phyloP scores from a whole-genome alignment of 208 protist genomes.

The Strigomonas culicis region DNA sequence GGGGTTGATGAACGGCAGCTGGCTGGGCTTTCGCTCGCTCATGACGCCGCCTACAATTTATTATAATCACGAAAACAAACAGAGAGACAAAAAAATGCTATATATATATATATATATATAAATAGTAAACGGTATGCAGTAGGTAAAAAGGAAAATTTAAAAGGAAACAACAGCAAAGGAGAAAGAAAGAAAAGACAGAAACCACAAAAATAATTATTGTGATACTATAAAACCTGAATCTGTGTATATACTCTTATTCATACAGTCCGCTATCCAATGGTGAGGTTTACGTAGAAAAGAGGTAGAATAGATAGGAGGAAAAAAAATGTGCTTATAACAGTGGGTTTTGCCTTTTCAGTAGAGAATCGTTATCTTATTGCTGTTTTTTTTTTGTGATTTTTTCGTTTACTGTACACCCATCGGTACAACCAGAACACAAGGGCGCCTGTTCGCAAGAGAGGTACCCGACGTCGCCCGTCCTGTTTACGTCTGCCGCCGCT shows the following conservation, averaged over 20 bases:
- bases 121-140: background rate
- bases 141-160: background rate
- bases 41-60: background rate
- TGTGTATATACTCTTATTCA: no score
- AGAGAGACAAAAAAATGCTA: background rate
- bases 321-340: background rate
- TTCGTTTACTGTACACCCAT: no score
- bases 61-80: constrained; percentile 6
- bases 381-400: no score
- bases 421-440: no score
- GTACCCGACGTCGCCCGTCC: no score
- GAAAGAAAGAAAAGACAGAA: background rate
- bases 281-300: no score
- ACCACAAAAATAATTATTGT: no score
- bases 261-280: no score
- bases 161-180: background rate
- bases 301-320: background rate
- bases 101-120: background rate
- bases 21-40: background rate
- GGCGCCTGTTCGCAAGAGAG: no score
- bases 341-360: no score
- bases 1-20: background rate
- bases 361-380: background rate
- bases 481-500: background rate
- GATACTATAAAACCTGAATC: no score